These are phyloP conservation scores for Populus euphratica DNA, from an alignment of 345 rosid genomes.

Conservation along the genomic window DNA sequence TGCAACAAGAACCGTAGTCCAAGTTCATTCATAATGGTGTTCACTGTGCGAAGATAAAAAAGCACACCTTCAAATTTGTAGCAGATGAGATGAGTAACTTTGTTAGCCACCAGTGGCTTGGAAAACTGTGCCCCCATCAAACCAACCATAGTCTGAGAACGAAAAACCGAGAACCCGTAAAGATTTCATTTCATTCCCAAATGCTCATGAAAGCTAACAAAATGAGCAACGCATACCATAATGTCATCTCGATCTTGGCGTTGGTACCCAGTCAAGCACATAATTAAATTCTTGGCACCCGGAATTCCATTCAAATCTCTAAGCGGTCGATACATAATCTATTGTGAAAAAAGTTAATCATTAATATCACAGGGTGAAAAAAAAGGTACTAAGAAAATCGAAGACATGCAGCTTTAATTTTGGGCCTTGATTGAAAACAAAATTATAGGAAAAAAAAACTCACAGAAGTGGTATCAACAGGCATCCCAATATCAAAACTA, in stretches of 20 bases:
- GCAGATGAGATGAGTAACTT: slow-evolving; percentile 88
- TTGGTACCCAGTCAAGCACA: slow-evolving; percentile 91
- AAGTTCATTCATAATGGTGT: neutral
- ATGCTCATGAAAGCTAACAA: slow-evolving; percentile 1
- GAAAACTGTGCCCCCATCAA: slow-evolving; percentile 93
- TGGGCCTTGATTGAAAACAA: neutral
- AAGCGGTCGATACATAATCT: slow-evolving; percentile 79
- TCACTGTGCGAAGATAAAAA: slow-evolving; percentile 3
- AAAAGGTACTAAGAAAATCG: neutral
- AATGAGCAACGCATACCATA: slow-evolving; percentile 47
- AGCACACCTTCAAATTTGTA: slow-evolving; percentile 86
- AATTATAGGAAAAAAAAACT: slow-evolving; percentile 20
- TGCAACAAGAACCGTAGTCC: neutral
- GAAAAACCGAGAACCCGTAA: neutral
- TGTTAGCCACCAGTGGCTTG: slow-evolving; percentile 82
- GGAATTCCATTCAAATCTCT: slow-evolving; percentile 81
- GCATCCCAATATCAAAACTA: slow-evolving; percentile 64
- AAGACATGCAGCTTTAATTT: neutral
- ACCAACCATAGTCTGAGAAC: slow-evolving; percentile 66
- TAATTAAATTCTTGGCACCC: slow-evolving; percentile 50
- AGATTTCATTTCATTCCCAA: neutral
- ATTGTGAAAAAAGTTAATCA: slow-evolving; percentile 10
- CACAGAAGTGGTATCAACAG: slow-evolving; percentile 65
- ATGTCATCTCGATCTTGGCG: slow-evolving; percentile 89
- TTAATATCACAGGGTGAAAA: neutral